These are phyloP conservation scores for Suillus sp. DNA, from an alignment of 768 basidiomycete genomes.

Conservation along the genomic window DNA sequence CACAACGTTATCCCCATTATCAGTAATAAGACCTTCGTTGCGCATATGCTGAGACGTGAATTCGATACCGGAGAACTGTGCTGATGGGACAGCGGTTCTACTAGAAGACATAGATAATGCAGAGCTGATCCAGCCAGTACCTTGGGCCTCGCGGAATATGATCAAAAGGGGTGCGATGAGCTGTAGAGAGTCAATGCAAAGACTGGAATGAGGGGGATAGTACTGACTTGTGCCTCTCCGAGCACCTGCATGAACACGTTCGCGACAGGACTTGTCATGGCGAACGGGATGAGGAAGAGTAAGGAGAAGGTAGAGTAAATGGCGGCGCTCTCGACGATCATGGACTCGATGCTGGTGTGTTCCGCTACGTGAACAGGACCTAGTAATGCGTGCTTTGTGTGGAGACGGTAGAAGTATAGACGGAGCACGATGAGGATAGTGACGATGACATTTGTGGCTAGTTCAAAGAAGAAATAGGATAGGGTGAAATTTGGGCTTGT, in stretches of 20 bases:
- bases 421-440: conserved; percentile 30
- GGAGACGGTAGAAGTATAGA: conserved; percentile 28
- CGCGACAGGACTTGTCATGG: conserved; percentile 23
- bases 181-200: conserved; percentile 20
- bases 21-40: not conserved
- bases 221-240: conserved; percentile 35
- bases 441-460: conserved; percentile 28
- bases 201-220: not conserved
- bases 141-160: conserved; percentile 40
- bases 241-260: conserved; percentile 39
- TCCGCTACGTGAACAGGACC: conserved; percentile 27
- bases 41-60: conserved; percentile 20
- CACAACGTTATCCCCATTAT: not conserved
- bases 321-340: conserved; percentile 32
- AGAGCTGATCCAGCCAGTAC: conserved; percentile 38
- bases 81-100: conserved; percentile 16
- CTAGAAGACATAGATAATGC: conserved; percentile 14
- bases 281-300: conserved; percentile 32
- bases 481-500: conserved; percentile 29
- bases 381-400: conserved; percentile 17
- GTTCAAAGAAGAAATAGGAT: conserved; percentile 31
- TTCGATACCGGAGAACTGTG: conserved; percentile 26
- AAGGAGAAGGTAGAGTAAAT: conserved; percentile 32
- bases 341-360: conserved; percentile 28
- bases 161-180: conserved; percentile 41